phyloP scores from a whole-genome alignment of 495 filamentous ascomycete genomes.

The Penicillium paradoxum region DNA sequence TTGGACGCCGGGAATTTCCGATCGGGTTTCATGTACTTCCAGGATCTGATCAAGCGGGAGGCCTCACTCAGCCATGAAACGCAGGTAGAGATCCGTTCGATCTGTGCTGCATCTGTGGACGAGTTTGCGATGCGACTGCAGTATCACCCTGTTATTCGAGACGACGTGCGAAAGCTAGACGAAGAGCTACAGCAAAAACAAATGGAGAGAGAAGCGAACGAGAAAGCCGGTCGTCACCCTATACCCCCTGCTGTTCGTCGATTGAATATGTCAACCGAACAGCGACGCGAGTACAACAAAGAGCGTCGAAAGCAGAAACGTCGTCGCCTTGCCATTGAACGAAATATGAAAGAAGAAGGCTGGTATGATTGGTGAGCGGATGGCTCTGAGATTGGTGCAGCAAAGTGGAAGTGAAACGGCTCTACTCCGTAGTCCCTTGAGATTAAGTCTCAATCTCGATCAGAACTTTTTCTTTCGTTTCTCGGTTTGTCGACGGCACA shows the following conservation, averaged over 20 bases:
- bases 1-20: slow-evolving; percentile 38
- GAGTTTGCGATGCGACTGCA: slow-evolving; percentile 29
- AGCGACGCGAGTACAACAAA: slow-evolving; percentile 14
- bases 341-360: slow-evolving; percentile 18
- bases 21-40: slow-evolving; percentile 39
- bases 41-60: slow-evolving; percentile 31
- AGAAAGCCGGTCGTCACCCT: neutral
- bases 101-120: slow-evolving; percentile 25
- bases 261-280: slow-evolving; percentile 6
- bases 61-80: slow-evolving; percentile 19
- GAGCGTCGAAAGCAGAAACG: slow-evolving; percentile 21
- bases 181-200: slow-evolving; percentile 9
- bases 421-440: neutral
- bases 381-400: neutral
- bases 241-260: slow-evolving; percentile 6
- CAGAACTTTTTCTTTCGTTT: neutral
- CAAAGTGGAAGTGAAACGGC: neutral
- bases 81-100: slow-evolving; percentile 24
- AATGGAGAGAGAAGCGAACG: slow-evolving; percentile 3
- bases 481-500: neutral
- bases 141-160: slow-evolving; percentile 25
- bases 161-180: slow-evolving; percentile 7
- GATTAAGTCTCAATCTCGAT: neutral
- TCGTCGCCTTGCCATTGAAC: slow-evolving; percentile 15
- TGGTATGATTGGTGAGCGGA: slow-evolving; percentile 21